phyloP scores from a whole-genome alignment of 2,329 filamentous ascomycete genomes.

The Aschersonia sp. region DNA sequence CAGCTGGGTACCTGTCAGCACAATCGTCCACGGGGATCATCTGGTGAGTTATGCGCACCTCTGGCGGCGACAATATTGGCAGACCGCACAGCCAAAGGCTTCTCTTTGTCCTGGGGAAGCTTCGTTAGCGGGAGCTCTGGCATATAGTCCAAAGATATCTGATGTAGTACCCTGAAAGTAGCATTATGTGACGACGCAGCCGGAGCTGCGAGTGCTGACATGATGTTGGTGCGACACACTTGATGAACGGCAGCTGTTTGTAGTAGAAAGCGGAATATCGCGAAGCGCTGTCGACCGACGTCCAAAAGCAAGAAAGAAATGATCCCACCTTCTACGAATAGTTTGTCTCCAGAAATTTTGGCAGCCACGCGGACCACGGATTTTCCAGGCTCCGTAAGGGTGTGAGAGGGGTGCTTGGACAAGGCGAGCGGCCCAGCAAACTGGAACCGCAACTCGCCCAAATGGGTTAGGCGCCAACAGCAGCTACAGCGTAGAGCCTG shows the following conservation, averaged over 20 bases:
- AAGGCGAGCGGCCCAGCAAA: too few relatives aligned
- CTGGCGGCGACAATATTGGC: conserved; percentile 95
- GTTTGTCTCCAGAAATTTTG: conserved; percentile 22
- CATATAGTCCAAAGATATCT: too few relatives aligned
- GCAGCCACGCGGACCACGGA: conserved; percentile 18
- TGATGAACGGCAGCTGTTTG: conserved; percentile 1
- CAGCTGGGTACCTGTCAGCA: conserved; percentile 40
- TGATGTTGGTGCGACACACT: conserved; percentile 17
- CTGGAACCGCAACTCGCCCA: conserved; percentile 4
- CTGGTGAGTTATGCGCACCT: conserved; percentile 39
- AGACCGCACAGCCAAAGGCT: conserved; percentile 91
- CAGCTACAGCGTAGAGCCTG: conserved; percentile 8
- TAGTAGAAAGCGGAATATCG: conserved; percentile 17
- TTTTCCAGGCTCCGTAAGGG: conserved; percentile 21
- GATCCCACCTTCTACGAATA: conserved; percentile 17
- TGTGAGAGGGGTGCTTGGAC: too few relatives aligned
- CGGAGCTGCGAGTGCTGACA: conserved; percentile 26
- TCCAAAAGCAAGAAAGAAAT: conserved; percentile 1
- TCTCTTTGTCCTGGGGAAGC: conserved; percentile 65
- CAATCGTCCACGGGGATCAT: background rate
- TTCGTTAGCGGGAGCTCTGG: conserved; percentile 17
- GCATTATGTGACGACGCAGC: conserved; percentile 31
- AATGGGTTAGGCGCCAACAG: conserved; percentile 9
- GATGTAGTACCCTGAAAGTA: conserved; percentile 37
- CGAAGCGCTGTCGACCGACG: conserved; percentile 10